These are phyloP conservation scores for Solanum etuberosum DNA, from an alignment of 257 asterid genomes.

Conservation along the genomic window DNA sequence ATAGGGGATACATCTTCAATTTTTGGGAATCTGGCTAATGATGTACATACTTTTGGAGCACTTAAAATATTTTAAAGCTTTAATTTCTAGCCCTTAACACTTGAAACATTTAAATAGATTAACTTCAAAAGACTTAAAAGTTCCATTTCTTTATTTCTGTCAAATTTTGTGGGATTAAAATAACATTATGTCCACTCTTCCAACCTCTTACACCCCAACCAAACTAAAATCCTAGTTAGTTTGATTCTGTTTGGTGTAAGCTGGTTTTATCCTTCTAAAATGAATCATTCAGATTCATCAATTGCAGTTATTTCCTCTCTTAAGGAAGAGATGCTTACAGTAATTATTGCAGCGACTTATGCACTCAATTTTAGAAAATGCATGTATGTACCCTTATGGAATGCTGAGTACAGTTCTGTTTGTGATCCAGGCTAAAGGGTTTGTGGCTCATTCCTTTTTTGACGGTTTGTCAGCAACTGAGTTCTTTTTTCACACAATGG, in stretches of 20 bases:
- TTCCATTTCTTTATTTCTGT: background rate
- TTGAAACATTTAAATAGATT: background rate
- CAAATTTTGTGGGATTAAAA: background rate
- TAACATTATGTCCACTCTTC: background rate
- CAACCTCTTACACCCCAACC: background rate
- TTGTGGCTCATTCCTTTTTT: conserved; percentile 90
- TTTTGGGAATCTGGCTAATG: background rate
- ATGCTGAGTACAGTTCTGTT: background rate
- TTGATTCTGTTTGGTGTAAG: background rate
- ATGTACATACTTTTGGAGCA: background rate
- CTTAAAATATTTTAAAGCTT: background rate
- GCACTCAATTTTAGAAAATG: background rate
- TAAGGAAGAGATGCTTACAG: background rate
- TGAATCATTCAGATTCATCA: background rate
- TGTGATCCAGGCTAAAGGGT: conserved; percentile 79
- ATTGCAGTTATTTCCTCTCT: background rate
- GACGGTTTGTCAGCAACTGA: conserved; percentile 86
- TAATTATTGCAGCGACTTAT: background rate
- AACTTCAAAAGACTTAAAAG: background rate
- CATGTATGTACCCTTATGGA: background rate
- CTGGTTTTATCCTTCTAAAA: background rate
- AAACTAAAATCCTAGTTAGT: background rate
- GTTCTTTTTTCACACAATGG: conserved; percentile 98
- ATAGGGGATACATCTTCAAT: background rate
- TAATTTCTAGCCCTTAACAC: background rate